phyloP scores from a whole-genome alignment of 2,329 filamentous ascomycete species.

The Aspergillus sp. region DNA sequence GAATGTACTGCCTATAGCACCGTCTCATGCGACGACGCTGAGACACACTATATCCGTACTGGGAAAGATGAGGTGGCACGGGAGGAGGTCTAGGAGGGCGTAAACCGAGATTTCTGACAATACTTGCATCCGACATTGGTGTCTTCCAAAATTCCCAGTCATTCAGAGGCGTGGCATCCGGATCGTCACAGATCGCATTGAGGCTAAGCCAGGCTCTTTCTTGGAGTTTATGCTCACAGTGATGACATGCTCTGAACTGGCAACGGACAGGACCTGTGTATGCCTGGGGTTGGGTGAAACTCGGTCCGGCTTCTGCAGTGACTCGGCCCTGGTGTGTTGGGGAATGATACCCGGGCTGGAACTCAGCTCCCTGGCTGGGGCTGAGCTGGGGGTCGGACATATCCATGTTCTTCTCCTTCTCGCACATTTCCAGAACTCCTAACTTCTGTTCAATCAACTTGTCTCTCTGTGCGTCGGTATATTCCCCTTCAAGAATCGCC shows the following conservation, averaged over 20 bases:
- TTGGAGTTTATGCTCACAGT: slow-evolving; percentile 18
- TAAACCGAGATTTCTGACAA: slow-evolving; percentile 22
- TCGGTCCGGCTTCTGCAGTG: neutral
- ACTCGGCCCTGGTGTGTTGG: neutral
- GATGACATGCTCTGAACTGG: slow-evolving; percentile 16
- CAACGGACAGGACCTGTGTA: slow-evolving; percentile 4
- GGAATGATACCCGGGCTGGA: neutral
- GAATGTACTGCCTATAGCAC: neutral
- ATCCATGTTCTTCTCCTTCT: slow-evolving; percentile 13
- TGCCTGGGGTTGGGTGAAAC: neutral
- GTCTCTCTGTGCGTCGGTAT: slow-evolving; percentile 43
- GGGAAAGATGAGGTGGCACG: neutral
- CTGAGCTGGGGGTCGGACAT: neutral
- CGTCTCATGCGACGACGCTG: neutral
- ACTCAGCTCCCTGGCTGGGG: neutral
- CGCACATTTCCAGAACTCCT: slow-evolving; percentile 25
- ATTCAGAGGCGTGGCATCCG: slow-evolving; percentile 20
- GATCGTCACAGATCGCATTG: slow-evolving; percentile 39
- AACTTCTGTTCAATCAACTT: slow-evolving; percentile 44
- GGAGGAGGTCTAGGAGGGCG: neutral
- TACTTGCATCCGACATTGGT: slow-evolving; percentile 25
- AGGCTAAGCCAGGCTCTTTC: slow-evolving; percentile 49
- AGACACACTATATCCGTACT: neutral
- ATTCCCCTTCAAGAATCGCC: slow-evolving; percentile 43
- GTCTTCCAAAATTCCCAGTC: slow-evolving; percentile 32